Conservation (phyloP, 176 grass and related monocot genomes). For the Carex cristatella region DNA sequence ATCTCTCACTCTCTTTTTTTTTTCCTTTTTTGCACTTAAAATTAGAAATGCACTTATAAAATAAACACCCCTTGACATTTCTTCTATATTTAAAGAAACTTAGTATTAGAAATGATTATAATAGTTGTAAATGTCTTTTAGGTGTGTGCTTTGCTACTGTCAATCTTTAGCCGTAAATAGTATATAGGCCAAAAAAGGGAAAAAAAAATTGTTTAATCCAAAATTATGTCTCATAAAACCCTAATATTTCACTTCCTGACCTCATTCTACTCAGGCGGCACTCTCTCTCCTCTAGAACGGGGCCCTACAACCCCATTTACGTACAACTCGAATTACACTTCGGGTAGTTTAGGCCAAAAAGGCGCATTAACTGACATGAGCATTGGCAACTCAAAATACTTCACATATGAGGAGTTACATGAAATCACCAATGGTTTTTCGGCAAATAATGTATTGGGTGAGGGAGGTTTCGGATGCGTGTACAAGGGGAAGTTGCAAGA, state of each 20-base stretch:
- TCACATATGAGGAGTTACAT: slow-evolving; percentile 67
- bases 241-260: background rate
- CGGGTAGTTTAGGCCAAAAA: slow-evolving; percentile 33
- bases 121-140: background rate
- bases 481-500: slow-evolving; percentile 63
- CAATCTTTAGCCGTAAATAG: background rate
- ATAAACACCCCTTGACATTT: background rate
- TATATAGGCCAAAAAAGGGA: background rate
- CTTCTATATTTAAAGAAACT: background rate
- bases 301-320: slow-evolving; percentile 40
- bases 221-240: background rate
- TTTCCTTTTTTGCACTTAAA: background rate
- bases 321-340: slow-evolving; percentile 31
- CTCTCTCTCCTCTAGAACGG: slow-evolving; percentile 18
- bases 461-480: slow-evolving; percentile 83
- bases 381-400: slow-evolving; percentile 51
- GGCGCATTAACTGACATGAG: slow-evolving; percentile 53
- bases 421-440: slow-evolving; percentile 78
- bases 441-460: slow-evolving; percentile 53
- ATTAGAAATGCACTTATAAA: slow-evolving; percentile 2
- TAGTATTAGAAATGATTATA: background rate
- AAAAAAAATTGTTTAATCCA: background rate
- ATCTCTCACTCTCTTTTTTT: too few species aligned
- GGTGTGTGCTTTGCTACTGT: background rate
- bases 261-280: background rate